Evolutionary conservation across 768 basidiomycete genomes (phyloP).

Genomic region (Dacryopinax spathularia): DNA sequence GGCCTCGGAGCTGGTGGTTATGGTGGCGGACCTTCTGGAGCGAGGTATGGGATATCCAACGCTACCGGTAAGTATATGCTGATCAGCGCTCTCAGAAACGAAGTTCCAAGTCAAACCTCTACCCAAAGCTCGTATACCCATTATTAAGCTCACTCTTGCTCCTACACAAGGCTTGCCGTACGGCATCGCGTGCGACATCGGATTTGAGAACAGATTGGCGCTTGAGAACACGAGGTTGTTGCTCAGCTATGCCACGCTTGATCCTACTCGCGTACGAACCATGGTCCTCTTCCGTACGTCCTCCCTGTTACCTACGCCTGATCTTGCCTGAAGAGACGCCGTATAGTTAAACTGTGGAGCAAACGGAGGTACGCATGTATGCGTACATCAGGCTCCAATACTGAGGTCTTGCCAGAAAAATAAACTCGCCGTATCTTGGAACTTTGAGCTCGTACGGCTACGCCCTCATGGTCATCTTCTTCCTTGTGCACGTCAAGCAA

Average conservation of each 20-base stretch:
- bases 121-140: conserved; percentile 94
- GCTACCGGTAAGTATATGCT: conserved; percentile 4
- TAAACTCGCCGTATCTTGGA: conserved; percentile 95
- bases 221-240: conserved; percentile 92
- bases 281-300: conserved; percentile 90
- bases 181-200: conserved; percentile 95
- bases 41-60: conserved; percentile 45
- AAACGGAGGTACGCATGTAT: conserved; percentile 56
- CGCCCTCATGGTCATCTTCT: conserved; percentile 95
- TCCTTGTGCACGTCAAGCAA: conserved; percentile 92
- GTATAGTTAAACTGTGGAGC: conserved; percentile 92
- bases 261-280: conserved; percentile 83
- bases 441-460: conserved; percentile 96
- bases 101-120: conserved; percentile 93
- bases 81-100: conserved; percentile 44
- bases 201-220: conserved; percentile 93
- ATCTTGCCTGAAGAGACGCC: neutral
- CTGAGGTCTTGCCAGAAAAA: conserved; percentile 45
- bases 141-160: conserved; percentile 89
- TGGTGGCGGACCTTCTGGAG: conserved; percentile 85
- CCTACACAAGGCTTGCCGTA: conserved; percentile 66
- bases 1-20: conserved; percentile 81
- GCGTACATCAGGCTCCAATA: neutral
- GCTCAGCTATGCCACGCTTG: conserved; percentile 94
- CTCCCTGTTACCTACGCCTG: conserved; percentile 9